These are phyloP conservation scores for Lolium rigidum DNA, from an alignment of 176 grass and related monocot genomes.

Conservation along the genomic window DNA sequence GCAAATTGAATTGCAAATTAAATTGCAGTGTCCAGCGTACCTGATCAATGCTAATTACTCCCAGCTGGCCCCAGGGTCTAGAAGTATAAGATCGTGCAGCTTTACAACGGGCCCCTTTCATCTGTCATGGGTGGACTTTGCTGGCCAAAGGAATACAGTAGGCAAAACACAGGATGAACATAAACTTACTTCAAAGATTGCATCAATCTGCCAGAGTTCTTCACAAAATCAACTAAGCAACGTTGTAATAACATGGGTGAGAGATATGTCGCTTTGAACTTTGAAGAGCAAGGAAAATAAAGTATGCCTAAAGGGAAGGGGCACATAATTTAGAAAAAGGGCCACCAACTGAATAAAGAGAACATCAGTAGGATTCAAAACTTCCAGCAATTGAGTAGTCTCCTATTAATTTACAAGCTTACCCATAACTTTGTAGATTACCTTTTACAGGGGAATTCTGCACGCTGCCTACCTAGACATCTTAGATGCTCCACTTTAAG, in stretches of 20 bases:
- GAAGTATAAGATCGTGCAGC: not conserved
- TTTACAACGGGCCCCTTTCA: not conserved
- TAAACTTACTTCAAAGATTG: not conserved
- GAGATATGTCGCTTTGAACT: no score
- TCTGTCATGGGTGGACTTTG: conserved; percentile 3
- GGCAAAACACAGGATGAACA: not conserved
- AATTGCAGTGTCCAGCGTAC: conserved; percentile 14
- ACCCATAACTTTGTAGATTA: not conserved
- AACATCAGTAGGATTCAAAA: not conserved
- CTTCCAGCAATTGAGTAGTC: not conserved
- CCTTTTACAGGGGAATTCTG: not conserved
- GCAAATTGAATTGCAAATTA: conserved; percentile 20
- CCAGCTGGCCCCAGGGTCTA: not conserved
- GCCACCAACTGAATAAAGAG: conserved; percentile 31
- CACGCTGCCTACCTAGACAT: not conserved
- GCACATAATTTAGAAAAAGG: not conserved
- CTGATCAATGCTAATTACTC: conserved; percentile 10
- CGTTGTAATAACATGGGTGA: not conserved
- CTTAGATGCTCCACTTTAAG: not conserved
- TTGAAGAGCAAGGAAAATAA: conserved; percentile 30
- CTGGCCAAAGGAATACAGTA: conserved; percentile 12
- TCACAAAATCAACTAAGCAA: not conserved
- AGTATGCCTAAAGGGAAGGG: not conserved
- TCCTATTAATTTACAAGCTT: conserved; percentile 12
- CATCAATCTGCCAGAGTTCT: not conserved